A percentile compares a stretch with the other conserved stretches of the same genome.
Conservation (phyloP, 768 basidiomycete genomes). For the Suillus brevipes region DNA sequence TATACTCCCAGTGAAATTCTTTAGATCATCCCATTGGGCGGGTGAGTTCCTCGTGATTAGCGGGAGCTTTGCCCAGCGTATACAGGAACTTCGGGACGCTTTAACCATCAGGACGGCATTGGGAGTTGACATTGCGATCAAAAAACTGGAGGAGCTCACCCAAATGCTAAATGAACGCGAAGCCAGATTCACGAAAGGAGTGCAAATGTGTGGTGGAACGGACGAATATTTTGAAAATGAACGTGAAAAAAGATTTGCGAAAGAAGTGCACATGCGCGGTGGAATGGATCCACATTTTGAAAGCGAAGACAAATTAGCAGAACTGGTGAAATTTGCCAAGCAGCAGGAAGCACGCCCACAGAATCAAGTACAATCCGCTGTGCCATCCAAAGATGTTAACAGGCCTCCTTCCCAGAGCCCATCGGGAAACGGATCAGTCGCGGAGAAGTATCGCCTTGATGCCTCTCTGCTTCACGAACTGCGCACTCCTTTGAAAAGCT, state of each 20-base stretch:
- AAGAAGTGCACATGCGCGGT: too few species aligned
- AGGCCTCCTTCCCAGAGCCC: neutral
- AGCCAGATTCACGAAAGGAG: conserved; percentile 20
- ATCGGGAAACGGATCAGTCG: neutral
- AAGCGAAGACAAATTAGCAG: neutral
- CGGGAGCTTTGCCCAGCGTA: conserved; percentile 35
- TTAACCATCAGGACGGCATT: conserved; percentile 39
- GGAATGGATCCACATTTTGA: conserved; percentile 12
- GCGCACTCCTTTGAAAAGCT: neutral
- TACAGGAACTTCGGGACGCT: conserved; percentile 36
- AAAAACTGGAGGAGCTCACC: neutral
- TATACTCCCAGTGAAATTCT: conserved; percentile 27
- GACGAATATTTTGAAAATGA: conserved; percentile 23
- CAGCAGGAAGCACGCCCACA: neutral
- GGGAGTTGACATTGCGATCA: conserved; percentile 34
- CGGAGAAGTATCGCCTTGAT: neutral
- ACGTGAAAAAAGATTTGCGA: too few species aligned
- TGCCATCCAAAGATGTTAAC: neutral
- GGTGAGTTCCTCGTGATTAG: conserved; percentile 35
- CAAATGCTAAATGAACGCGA: conserved; percentile 25
- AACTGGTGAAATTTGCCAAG: neutral
- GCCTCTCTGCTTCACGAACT: neutral
- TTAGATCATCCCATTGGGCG: conserved; percentile 39
- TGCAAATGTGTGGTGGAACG: conserved; percentile 29
- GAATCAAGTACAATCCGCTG: neutral